Evolutionary conservation across 805 yeast genomes (phyloP), one percentile per base, ranked within the genome.

Genomic region (Clavispora carvajalis): DNA sequence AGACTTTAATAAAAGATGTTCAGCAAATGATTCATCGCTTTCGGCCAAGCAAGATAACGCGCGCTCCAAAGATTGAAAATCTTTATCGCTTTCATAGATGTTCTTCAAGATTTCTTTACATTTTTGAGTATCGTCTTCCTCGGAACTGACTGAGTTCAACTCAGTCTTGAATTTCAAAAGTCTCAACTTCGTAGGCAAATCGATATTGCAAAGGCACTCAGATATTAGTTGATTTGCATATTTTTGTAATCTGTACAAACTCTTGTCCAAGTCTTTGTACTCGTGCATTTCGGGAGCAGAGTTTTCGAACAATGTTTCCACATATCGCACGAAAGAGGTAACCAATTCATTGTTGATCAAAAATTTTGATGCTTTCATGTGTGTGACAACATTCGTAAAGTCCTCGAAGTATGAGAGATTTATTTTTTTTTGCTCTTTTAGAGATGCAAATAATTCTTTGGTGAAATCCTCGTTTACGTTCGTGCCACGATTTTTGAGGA

Each of bases 211-310:
- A 3, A 38, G 17, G 34, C 29, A 16, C 39, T 28, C n/a, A 34
- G 30, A 22, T 4, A 42, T 33, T 6, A 35, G 16, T 12, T 30
- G 19, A 13, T 35, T 17, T 1, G 23, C 24, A 18, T 23, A 22
- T 7, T 18, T 24, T 36, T 46, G 53, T 5, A 46, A 36, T 9
- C 47, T 31, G 16, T 39, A 36, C 15, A 63, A 39, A 44, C 54
- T 64, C 38, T 51, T 47, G 19, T 67, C 63, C 33, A 50, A 36
- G 42, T 65, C 52, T 34, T 55, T 44, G 51, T 58, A 67, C 45
- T 67, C 69, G 44, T 69, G 74, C 9, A 57, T 53, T n/a, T 43
- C 39, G 0, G 71, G 71, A 16, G 54, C 54, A 4, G 43, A 31
- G 7, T 57, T 56, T 6, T 41, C 43, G 44, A 54, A 67, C 15